These are phyloP conservation scores for Penicillium decumbens DNA, from an alignment of 2,329 filamentous ascomycete genomes.

Conservation along the genomic window DNA sequence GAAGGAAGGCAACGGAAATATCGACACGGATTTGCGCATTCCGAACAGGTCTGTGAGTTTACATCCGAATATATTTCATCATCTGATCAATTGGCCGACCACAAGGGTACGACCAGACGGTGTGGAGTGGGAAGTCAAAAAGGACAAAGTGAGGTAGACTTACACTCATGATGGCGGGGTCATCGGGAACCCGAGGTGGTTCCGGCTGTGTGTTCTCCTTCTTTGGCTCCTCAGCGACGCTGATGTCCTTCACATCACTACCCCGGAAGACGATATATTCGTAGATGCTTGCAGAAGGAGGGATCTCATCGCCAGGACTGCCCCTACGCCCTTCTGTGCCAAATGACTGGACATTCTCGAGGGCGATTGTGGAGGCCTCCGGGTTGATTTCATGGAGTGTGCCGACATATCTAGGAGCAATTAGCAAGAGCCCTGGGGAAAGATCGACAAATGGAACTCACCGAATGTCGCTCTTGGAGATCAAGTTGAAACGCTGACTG, in stretches of 20 bases:
- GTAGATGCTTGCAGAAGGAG: constrained; percentile 81
- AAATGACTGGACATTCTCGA: constrained; percentile 92
- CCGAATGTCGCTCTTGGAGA: constrained; percentile 97
- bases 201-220: constrained; percentile 67
- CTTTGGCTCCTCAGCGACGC: constrained; percentile 77
- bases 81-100: constrained; percentile 31
- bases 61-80: constrained; percentile 98
- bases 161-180: constrained; percentile 95
- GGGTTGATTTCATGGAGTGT: constrained; percentile 97
- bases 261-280: constrained; percentile 98
- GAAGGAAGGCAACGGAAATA: constrained; percentile 99
- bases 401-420: constrained; percentile 72
- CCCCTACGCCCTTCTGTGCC: constrained; percentile 87
- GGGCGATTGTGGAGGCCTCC: constrained; percentile 89
- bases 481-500: constrained; percentile 90
- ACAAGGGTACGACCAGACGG: constrained; percentile 6
- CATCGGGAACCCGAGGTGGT: constrained; percentile 76
- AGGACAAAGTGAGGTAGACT: constrained; percentile 49
- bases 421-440: constrained; percentile 31
- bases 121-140: constrained; percentile 5
- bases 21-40: constrained; percentile 96
- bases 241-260: constrained; percentile 96
- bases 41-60: constrained; percentile 72
- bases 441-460: constrained; percentile 46
- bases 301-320: constrained; percentile 74